Evolutionary conservation across 192 early-diverging fungal species (phyloP).

Genomic region (Backusella westeae): DNA sequence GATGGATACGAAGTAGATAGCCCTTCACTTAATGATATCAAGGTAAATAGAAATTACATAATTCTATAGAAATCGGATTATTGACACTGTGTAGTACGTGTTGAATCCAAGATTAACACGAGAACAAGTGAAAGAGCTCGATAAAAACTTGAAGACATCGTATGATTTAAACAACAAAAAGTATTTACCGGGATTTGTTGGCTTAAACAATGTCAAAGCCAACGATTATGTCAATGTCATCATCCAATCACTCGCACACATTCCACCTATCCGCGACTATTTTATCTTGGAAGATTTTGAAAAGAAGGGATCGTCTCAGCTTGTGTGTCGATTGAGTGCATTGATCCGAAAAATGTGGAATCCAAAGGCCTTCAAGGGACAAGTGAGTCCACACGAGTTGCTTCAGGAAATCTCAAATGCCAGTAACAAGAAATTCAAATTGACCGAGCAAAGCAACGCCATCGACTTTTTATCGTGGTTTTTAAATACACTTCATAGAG

Average conservation of each 20-base stretch:
- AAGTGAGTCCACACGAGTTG: conserved; percentile 95
- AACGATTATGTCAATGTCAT: conserved; percentile 96
- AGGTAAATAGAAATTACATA: conserved; percentile 43
- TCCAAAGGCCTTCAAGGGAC: conserved; percentile 85
- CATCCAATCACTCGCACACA: conserved; percentile 84
- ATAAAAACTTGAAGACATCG: conserved; percentile 55
- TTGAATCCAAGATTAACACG: conserved; percentile 77
- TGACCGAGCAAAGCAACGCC: conserved; percentile 80
- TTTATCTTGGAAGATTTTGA: conserved; percentile 67
- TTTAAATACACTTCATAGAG: conserved; percentile 84
- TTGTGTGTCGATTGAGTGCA: conserved; percentile 74
- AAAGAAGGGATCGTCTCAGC: conserved; percentile 40
- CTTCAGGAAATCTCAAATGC: conserved; percentile 88
- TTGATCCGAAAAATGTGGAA: conserved; percentile 93
- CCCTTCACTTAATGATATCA: conserved; percentile 88
- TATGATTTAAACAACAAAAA: conserved; percentile 84
- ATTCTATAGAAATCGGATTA: background rate
- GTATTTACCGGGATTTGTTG: conserved; percentile 90
- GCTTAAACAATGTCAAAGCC: conserved; percentile 91
- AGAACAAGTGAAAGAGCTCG: conserved; percentile 65
- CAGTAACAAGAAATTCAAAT: conserved; percentile 73
- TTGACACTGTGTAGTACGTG: conserved; percentile 59
- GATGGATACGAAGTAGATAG: conserved; percentile 91
- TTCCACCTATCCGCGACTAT: conserved; percentile 80
- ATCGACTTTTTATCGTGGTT: conserved; percentile 92